Conservation (phyloP, 2,329 filamentous ascomycete genomes). For the Aspergillus candidus region DNA sequence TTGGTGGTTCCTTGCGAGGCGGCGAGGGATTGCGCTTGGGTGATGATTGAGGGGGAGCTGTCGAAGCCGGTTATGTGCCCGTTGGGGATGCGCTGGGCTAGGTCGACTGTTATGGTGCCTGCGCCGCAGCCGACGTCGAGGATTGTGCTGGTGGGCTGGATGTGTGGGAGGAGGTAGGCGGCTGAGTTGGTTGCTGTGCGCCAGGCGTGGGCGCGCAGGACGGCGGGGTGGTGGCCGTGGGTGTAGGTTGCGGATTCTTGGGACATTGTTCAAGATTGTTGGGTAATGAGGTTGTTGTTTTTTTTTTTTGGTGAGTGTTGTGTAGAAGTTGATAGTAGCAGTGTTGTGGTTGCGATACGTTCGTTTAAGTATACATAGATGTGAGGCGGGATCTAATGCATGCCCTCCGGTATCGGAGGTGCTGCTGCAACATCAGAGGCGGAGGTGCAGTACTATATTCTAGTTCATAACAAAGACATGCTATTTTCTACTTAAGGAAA, state of each 20-base stretch:
- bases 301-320: too few relatives aligned
- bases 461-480: too few relatives aligned
- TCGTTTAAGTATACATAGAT: too few relatives aligned
- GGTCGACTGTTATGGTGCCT: slow-evolving; percentile 36
- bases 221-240: slow-evolving; percentile 30
- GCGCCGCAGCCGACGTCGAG: slow-evolving; percentile 42
- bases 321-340: too few relatives aligned
- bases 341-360: too few relatives aligned
- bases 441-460: too few relatives aligned
- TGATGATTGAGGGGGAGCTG: slow-evolving; percentile 20
- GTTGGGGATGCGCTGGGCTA: slow-evolving; percentile 30
- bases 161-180: slow-evolving; percentile 32
- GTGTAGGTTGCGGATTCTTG: slow-evolving; percentile 21
- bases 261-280: too few relatives aligned
- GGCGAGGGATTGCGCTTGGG: slow-evolving; percentile 25
- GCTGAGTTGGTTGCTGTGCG: slow-evolving; percentile 31
- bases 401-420: too few relatives aligned
- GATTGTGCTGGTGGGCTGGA: slow-evolving; percentile 29
- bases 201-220: slow-evolving; percentile 28
- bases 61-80: slow-evolving; percentile 36
- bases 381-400: too few relatives aligned
- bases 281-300: too few relatives aligned
- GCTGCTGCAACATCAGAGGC: too few relatives aligned
- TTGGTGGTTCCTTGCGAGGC: slow-evolving; percentile 22
- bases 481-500: too few relatives aligned